phyloP scores from a whole-genome alignment of 2,329 filamentous ascomycete species.

The Mycosphaerella arachidis region DNA sequence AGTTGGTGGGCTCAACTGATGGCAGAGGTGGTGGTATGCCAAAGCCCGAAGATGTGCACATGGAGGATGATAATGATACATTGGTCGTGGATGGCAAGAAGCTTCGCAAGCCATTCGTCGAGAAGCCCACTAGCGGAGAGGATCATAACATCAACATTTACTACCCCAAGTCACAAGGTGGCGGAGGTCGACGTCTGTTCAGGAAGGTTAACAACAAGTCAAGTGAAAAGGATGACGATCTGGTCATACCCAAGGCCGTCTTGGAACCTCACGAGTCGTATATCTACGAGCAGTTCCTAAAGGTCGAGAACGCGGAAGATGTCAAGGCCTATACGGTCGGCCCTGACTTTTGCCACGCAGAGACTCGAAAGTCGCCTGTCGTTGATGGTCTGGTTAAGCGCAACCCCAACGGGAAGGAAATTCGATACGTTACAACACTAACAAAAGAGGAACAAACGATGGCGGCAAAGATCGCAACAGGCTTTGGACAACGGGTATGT shows the following conservation, averaged over 20 bases:
- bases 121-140: constrained; percentile 96
- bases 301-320: constrained; percentile 94
- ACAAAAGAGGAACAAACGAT: constrained; percentile 76
- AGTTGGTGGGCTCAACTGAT: constrained; percentile 65
- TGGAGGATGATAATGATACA: constrained; percentile 86
- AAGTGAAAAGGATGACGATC: constrained; percentile 80
- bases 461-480: constrained; percentile 81
- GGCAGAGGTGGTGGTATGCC: constrained; percentile 57
- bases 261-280: constrained; percentile 79
- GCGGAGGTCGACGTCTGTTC: constrained; percentile 87
- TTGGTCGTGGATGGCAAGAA: constrained; percentile 78
- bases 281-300: constrained; percentile 95
- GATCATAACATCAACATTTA: constrained; percentile 99
- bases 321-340: constrained; percentile 98
- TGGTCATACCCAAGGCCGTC: constrained; percentile 73
- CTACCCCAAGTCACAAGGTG: constrained; percentile 79
- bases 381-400: constrained; percentile 93
- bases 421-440: constrained; percentile 87
- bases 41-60: constrained; percentile 64
- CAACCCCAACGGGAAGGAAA: constrained; percentile 95
- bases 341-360: constrained; percentile 86
- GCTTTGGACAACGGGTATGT: constrained; percentile 92
- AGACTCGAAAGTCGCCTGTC: constrained; percentile 94
- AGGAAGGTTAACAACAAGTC: constrained; percentile 99
- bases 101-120: constrained; percentile 90